phyloP scores from a whole-genome alignment of 768 basidiomycete genomes.

The Phylloporus scabripes region DNA sequence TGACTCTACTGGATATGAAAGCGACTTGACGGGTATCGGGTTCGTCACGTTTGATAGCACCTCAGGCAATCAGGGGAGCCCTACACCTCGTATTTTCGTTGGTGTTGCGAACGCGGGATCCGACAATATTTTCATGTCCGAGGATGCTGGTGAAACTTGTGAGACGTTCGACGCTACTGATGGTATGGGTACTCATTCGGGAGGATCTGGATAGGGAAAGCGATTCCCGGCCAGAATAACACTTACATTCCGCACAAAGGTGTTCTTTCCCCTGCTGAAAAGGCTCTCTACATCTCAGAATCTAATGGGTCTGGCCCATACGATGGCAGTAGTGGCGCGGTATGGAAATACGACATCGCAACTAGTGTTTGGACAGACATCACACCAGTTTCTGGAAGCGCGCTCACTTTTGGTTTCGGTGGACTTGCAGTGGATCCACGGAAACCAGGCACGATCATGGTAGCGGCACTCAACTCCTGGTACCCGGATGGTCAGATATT shows the following conservation, averaged over 20 bases:
- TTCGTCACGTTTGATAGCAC: conserved; percentile 13
- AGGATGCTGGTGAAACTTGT: conserved; percentile 41
- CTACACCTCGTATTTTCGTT: conserved; percentile 62
- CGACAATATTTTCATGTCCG: conserved; percentile 51
- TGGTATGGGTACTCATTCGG: background rate
- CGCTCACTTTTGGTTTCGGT: conserved; percentile 59
- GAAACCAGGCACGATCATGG: conserved; percentile 61
- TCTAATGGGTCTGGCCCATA: conserved; percentile 62
- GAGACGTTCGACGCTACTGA: background rate
- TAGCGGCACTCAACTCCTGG: conserved; percentile 60
- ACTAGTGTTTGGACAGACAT: conserved; percentile 56
- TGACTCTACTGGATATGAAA: conserved; percentile 6
- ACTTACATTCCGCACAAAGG: conserved; percentile 62
- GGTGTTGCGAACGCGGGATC: conserved; percentile 56
- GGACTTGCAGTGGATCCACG: conserved; percentile 57
- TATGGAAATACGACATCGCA: conserved; percentile 50
- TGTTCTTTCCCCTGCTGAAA: conserved; percentile 53
- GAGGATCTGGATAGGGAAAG: conserved; percentile 38
- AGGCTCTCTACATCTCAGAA: conserved; percentile 54
- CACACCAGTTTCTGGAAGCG: conserved; percentile 54
- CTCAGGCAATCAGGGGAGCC: conserved; percentile 41
- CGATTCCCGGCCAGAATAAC: conserved; percentile 52
- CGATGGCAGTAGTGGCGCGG: conserved; percentile 48
- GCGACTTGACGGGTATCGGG: conserved; percentile 8
- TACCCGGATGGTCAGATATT: conserved; percentile 59